Percentiles rank a stretch among this genome's conserved stretches.
Evolutionary conservation across 2,329 filamentous ascomycete genomes (phyloP).

Genomic region (Sodiomyces alkalinus): DNA sequence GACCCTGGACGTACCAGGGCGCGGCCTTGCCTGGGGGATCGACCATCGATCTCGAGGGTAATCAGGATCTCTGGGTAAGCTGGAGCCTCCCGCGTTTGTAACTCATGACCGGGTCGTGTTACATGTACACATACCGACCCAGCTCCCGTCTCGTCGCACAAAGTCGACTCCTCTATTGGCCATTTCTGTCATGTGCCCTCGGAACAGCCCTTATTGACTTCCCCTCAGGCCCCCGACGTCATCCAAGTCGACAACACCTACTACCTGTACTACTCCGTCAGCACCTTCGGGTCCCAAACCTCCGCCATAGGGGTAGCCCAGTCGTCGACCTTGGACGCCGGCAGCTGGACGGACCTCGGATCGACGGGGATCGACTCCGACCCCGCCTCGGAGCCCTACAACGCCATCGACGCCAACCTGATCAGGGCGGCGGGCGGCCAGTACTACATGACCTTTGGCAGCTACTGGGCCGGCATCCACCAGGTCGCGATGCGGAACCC

Average conservation of each 20-base stretch:
- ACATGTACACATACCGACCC: too few relatives aligned
- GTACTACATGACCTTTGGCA: constrained; percentile 44
- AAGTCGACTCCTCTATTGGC: not conserved
- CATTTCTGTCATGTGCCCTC: too few relatives aligned
- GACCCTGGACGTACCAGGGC: constrained; percentile 27
- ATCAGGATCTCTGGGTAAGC: constrained; percentile 27
- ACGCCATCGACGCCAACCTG: constrained; percentile 45
- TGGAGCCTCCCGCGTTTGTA: too few relatives aligned
- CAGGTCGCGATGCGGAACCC: constrained; percentile 33
- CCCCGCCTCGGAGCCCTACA: constrained; percentile 27
- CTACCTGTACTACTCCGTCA: constrained; percentile 56
- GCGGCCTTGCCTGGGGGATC: constrained; percentile 21
- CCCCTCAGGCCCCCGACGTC: constrained; percentile 46
- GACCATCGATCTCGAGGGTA: constrained; percentile 22
- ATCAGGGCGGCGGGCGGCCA: constrained; percentile 20
- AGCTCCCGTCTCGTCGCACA: not conserved
- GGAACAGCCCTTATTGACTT: not conserved
- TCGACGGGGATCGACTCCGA: constrained; percentile 32
- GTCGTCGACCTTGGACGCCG: constrained; percentile 29
- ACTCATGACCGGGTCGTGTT: too few relatives aligned
- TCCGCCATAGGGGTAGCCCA: constrained; percentile 44
- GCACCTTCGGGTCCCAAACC: constrained; percentile 42
- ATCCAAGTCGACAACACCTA: constrained; percentile 39
- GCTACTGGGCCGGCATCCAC: constrained; percentile 53
- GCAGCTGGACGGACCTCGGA: constrained; percentile 45